Base-by-base conservation (phyloP, 257 asterid genomes). In the Primulina huaijiensis region DNA sequence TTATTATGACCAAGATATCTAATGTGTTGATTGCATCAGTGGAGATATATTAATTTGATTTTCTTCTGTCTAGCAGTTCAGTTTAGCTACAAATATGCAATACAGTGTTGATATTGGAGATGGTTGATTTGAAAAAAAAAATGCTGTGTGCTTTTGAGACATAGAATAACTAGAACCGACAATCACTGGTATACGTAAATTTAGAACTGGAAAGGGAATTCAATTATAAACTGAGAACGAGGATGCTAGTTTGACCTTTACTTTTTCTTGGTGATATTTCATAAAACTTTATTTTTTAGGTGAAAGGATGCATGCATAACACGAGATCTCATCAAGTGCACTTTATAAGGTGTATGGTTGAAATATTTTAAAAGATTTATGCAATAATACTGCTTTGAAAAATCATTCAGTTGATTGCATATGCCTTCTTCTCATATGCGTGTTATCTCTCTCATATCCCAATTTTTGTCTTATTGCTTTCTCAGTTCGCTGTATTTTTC, bases 111-210 rank as follows among this genome's bases (percentile, higher is more conserved):
- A 50, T 50, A 3, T 4, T 50, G 40, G 43, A 33, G 43, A 29
- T 55, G 60, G 33, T 14, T 50, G 56, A 35, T 64, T 60, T 40
- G 46, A 66, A 27, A 20, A 40, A 8, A 29, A 75, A 63, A 34
- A 25, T 33, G 30, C 23, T 25, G 29, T 57, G 25, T 64, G 61
- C 20, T 34, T 61, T 62, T 46, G 35, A 21, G 58, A 50, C 65
- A 35, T 67, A 58, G 59, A 62, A 43, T 74, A 72, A 17, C 23
- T 73, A 30, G 71, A 20, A 59, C 7, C 6, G 59, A 31, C 31
- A 61, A n/a, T 60, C 19, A 8, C 5, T 23, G 10, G 5, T 46
- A 60, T 14, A 8, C 5, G 43, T 60, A 33, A 21, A 53, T 2
- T 33, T 20, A 29, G 30, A 20, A 37, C 27, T 8, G 20, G 37